Conservation (phyloP, 768 basidiomycete genomes). For the Fistulinella prunicolor region DNA sequence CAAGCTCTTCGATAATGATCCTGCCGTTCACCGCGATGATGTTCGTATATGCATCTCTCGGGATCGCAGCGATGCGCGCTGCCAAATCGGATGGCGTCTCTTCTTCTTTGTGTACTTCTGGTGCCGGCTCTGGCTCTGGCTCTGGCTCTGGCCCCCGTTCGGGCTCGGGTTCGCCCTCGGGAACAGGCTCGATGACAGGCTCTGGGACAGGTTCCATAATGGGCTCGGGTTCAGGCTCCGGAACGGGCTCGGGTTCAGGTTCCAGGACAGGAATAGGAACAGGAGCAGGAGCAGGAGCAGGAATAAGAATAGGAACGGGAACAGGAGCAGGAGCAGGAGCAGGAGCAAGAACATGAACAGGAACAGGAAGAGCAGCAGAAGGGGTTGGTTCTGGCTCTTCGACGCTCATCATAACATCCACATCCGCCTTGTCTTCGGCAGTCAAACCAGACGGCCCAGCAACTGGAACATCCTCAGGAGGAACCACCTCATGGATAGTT, state of each 20-base stretch:
- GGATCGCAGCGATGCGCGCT: constrained; percentile 28
- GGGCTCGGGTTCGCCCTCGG: background rate
- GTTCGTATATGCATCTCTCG: constrained; percentile 30
- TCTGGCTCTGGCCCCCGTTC: background rate
- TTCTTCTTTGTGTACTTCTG: constrained; percentile 6
- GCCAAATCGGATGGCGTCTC: constrained; percentile 20
- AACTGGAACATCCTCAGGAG: constrained; percentile 23
- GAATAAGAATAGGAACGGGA: background rate
- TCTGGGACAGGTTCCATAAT: background rate
- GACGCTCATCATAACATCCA: constrained; percentile 16
- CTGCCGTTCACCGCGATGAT: constrained; percentile 40
- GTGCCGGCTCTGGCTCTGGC: background rate
- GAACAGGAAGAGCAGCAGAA: background rate
- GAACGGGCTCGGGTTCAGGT: background rate
- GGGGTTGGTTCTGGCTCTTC: constrained; percentile 2
- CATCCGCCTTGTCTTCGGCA: constrained; percentile 16
- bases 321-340: background rate
- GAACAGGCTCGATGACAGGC: background rate
- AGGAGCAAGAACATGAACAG: background rate
- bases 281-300: background rate
- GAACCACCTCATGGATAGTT: constrained; percentile 28
- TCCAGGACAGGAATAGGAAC: background rate
- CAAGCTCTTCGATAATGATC: constrained; percentile 67
- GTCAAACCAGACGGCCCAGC: constrained; percentile 23
- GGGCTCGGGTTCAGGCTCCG: background rate